phyloP scores from a whole-genome alignment of 176 grass and related monocot genomes.

The Oryza glumipatula region DNA sequence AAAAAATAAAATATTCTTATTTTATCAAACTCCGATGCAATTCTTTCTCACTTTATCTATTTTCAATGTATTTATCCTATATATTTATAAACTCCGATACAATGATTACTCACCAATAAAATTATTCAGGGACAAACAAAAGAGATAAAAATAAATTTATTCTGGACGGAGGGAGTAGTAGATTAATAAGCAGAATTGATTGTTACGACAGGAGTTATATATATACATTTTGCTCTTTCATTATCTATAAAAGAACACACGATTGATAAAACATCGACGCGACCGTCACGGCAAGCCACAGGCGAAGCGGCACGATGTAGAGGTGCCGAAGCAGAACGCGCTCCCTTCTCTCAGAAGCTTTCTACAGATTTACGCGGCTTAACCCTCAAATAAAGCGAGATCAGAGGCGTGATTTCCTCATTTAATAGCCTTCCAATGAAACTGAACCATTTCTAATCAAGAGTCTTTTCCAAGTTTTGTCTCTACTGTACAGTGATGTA shows the following conservation, averaged over 20 bases:
- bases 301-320: background rate
- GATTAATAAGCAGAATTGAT: too few relatives aligned
- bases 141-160: too few relatives aligned
- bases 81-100: too few relatives aligned
- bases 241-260: background rate
- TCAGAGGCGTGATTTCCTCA: background rate
- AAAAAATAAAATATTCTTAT: too few relatives aligned
- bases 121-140: too few relatives aligned
- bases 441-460: background rate
- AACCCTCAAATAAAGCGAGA: background rate
- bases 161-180: too few relatives aligned
- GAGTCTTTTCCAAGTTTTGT: background rate
- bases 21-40: too few relatives aligned
- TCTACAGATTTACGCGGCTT: background rate
- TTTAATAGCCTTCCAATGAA: background rate
- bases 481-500: background rate
- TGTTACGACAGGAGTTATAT: background rate
- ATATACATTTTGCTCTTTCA: background rate
- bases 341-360: constrained; percentile 1
- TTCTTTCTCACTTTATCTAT: too few relatives aligned
- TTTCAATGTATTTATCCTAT: too few relatives aligned
- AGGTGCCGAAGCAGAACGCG: background rate
- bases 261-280: background rate
- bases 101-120: too few relatives aligned
- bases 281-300: background rate